Evolutionary conservation across 2,329 filamentous ascomycete species (phyloP), one percentile per base, ranked within the genome.

Genomic region (Clarireedia monteithiana): DNA sequence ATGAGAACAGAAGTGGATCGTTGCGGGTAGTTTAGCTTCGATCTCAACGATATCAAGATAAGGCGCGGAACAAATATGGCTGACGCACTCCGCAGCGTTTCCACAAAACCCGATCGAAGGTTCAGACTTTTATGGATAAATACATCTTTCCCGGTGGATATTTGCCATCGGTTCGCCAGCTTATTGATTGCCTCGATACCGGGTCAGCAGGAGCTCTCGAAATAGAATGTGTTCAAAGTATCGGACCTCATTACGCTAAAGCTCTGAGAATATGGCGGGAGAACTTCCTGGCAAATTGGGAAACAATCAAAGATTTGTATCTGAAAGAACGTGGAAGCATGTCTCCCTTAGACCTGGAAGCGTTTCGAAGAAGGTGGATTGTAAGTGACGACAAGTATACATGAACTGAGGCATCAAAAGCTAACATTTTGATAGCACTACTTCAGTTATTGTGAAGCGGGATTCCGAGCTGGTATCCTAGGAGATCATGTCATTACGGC

Each of bases 111-210:
- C 44, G 24, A 45, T 38, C 38, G 9, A 51, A 53, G n/a, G 39
- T 60, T 7, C 50, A 51, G 7, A 59, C 30, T 4, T 89, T 89
- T 68, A 88, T 89, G 64, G 80, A 84, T 55, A 80, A 82, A 56
- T 88, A 89, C 71, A 88, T 89, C 56, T 89, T 89, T 70, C 86
- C 86, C 0, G 85, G 85, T 17, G 86, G 85, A 1, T 84, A 88
- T 64, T 72, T 89, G 2, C 80, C 80, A 0, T 79, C 77, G 2
- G 77, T 77, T 2, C 77, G 74, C 6, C 75, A 80, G 58, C 70
- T 83, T 17, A 68, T 82, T 26, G 71, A 74, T 54, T 74, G 83
- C 36, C 83, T 89, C 60, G 77, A 76, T 48, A 72, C 71, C 15
- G 81, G 82, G 34, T 85, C 83, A 0, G 68, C 72, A 4, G 79